Percentiles rank a stretch among this genome's conserved stretches.
These are phyloP conservation scores for Myrmaecium sp. DNA, from an alignment of 2,329 filamentous ascomycete genomes.

Conservation along the genomic window DNA sequence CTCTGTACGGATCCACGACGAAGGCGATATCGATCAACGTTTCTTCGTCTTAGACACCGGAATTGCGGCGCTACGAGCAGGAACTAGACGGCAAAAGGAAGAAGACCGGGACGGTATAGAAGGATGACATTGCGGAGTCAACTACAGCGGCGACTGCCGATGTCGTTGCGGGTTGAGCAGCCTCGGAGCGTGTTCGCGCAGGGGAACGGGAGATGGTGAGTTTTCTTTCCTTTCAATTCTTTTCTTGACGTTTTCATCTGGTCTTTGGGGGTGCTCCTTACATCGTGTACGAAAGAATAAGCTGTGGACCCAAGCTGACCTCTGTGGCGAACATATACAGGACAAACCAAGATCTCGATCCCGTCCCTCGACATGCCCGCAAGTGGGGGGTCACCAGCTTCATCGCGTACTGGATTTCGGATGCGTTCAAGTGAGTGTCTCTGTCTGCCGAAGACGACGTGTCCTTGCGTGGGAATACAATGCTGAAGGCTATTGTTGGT, in stretches of 20 bases:
- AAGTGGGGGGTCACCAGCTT: slow-evolving; percentile 31
- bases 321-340: slow-evolving; percentile 5
- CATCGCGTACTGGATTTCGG: slow-evolving; percentile 35
- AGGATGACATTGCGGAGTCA: no score
- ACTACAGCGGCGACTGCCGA: no score
- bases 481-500: slow-evolving; percentile 4
- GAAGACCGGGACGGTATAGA: no score
- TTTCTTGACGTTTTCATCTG: neutral
- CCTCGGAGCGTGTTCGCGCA: slow-evolving; percentile 24
- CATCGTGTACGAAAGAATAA: neutral
- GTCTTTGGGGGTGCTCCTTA: neutral
- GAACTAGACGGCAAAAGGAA: no score
- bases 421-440: slow-evolving; percentile 28
- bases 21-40: no score
- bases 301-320: slow-evolving; percentile 1
- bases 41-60: no score
- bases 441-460: slow-evolving; percentile 1
- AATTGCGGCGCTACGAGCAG: no score
- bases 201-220: slow-evolving; percentile 17
- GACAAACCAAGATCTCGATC: slow-evolving; percentile 34
- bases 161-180: no score
- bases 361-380: slow-evolving; percentile 24
- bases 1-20: no score
- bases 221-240: slow-evolving; percentile 1
- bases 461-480: neutral